Evolutionary conservation across 192 early-diverging fungal species (phyloP), one percentile per base, ranked within the genome.

Genomic region (Coemansia sp.): DNA sequence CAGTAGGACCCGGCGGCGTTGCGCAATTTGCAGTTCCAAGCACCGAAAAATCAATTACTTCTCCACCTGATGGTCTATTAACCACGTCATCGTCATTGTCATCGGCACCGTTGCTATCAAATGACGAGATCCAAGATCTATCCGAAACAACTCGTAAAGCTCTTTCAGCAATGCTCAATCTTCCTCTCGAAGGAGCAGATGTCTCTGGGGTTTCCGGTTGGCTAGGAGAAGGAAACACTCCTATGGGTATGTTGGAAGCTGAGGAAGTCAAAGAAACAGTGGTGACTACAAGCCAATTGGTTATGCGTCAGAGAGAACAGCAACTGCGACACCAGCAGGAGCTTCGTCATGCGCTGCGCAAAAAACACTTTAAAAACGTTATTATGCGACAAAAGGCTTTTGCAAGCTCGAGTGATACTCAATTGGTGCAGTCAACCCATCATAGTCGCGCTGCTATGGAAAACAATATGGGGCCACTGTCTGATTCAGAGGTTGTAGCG

Each of bases 141-240:
- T 60, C 73, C 4, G 78, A 75, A 11, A 75, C 70, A 12, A 69
- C 78, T 3, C 78, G 73, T 8, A 69, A 58, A 40, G 78, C 67
- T 0, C 69, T 81, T 18, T 65, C 73, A 7, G 61, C 78, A 16
- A 64, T 81, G 70, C 38, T 81, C 58, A 72, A 56, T 36, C 68
- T 81, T 36, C 78, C 78, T 11, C 54, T 81, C 60, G 78, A 81
- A 52, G 78, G 78, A 0, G 73, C 70, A 5, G 78, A 81, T 31
- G 78, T 81, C 1, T 56, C 73, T 0, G 78, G 78, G 0, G 78
- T 81, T 16, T 70, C 78, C 0, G 78, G 78, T 4, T 81, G 78
- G 78, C 67, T 81, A 32, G 78, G 78, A 22, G 64, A 76, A 50
- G 69, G 73, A 11, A 75, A 72, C 48, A 81, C 78, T 48, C 73